Evolutionary conservation across 2,329 filamentous ascomycete genomes (phyloP).

Genomic region (Cladobotryum protrusum): DNA sequence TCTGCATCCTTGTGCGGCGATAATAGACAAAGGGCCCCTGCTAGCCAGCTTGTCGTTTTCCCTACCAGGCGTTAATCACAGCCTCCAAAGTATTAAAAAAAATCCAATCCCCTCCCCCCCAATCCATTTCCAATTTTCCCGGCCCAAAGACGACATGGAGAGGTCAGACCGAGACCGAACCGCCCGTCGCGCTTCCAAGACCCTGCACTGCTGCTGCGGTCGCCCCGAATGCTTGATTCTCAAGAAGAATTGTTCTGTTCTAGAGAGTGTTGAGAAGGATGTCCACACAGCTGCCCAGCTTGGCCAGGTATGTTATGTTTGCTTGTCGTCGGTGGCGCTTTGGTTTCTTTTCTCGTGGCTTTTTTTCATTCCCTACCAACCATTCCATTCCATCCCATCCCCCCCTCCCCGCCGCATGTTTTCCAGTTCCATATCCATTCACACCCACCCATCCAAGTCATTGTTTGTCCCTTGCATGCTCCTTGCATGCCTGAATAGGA

Average conservation of each 20-base stretch:
- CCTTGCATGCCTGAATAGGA: too few relatives aligned
- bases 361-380: background rate
- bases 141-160: constrained; percentile 4
- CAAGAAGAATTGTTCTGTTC: constrained; percentile 68
- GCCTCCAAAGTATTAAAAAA: too few relatives aligned
- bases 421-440: background rate
- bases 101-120: too few relatives aligned
- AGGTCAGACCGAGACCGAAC: constrained; percentile 18
- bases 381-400: background rate
- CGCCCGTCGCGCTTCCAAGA: constrained; percentile 21
- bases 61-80: background rate
- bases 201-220: constrained; percentile 76
- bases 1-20: background rate
- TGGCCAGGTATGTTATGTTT: constrained; percentile 62
- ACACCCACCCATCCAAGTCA: background rate
- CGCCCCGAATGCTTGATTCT: constrained; percentile 72
- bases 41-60: background rate
- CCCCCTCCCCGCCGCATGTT: background rate
- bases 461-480: too few relatives aligned
- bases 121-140: too few relatives aligned
- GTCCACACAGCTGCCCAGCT: constrained; percentile 79
- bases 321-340: constrained; percentile 3
- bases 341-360: background rate
- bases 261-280: constrained; percentile 80
- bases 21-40: background rate